Base-by-base conservation (phyloP, 352 stramenopile species). In the Phytophthora fragariae region DNA sequence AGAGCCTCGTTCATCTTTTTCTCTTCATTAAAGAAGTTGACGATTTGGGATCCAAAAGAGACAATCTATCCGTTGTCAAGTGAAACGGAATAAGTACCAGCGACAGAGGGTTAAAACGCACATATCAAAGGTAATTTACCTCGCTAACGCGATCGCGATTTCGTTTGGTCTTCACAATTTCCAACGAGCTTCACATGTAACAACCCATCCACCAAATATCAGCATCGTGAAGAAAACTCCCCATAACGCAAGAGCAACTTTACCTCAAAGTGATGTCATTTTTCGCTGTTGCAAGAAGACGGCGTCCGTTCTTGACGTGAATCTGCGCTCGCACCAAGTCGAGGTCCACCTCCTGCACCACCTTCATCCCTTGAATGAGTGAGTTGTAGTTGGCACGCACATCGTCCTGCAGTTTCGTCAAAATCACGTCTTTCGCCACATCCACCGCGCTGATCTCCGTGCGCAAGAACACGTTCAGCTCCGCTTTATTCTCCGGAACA, bases 351-450 rank as follows among this genome's bases (percentile, higher is more conserved):
- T 97, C 89, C 50, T 97, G 88, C 50, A 97, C 90, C 29, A 93
- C 86, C 46, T 92, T 95, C 86, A 97, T 94, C 17, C 90, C 90
- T 69, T 95, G 79, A 62, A 96, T 94, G 27, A 97, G 84, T 35
- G 88, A 76, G 50, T 81, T 84, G 64, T 95, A 86, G 53, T 97
- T 96, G 8, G 78, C 78, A 3, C 88, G 90, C 53, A 97, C 88
- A 15, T 96, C 87, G 41, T 95, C 86, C n/a, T 91, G 88, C n/a
- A 97, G 67, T 21, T 90, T 89, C 0, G 81, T 65, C 37, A 92
- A 60, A 62, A 97, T 88, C 5, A 91, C 77, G 56, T 97, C 90
- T 63, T 90, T 93, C 2, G 90, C 84, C 39, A 95, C 74, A 31
- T 97, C 90, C 19, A 97, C 88, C 0, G 88, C 86, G 14, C 86